phyloP scores from a whole-genome alignment of 352 stramenopile species.

The Pythium aquatile region DNA sequence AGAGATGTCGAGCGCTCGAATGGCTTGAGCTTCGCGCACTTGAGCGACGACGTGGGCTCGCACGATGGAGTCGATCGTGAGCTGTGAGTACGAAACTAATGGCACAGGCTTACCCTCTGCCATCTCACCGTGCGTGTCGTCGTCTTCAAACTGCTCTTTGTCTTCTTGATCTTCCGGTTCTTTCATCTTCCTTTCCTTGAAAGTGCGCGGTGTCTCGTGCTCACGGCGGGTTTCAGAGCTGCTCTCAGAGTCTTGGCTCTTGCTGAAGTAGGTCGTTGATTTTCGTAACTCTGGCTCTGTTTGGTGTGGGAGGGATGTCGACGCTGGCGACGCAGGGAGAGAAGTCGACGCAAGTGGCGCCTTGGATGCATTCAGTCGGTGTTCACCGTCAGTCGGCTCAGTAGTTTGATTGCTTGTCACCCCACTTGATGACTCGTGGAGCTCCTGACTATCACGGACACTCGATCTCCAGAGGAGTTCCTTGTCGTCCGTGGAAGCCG shows the following conservation, averaged over 20 bases:
- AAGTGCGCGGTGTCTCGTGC: neutral
- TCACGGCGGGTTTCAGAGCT: no score
- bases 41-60: conserved; percentile 51
- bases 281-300: neutral
- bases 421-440: neutral
- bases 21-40: conserved; percentile 51
- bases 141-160: neutral
- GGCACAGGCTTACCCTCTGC: neutral
- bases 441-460: neutral
- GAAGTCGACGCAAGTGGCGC: no score
- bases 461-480: neutral
- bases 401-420: neutral
- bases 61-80: conserved; percentile 43
- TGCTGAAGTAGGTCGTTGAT: neutral
- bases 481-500: neutral
- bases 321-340: neutral
- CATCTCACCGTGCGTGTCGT: neutral
- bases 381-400: neutral
- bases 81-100: conserved; percentile 31
- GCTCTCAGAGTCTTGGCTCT: neutral
- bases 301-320: neutral
- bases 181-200: neutral
- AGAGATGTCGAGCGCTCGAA: conserved; percentile 52
- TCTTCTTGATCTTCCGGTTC: conserved; percentile 11
- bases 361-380: neutral